Conservation (phyloP, 1,139 yeast genomes). For the Geotrichum australiense region DNA sequence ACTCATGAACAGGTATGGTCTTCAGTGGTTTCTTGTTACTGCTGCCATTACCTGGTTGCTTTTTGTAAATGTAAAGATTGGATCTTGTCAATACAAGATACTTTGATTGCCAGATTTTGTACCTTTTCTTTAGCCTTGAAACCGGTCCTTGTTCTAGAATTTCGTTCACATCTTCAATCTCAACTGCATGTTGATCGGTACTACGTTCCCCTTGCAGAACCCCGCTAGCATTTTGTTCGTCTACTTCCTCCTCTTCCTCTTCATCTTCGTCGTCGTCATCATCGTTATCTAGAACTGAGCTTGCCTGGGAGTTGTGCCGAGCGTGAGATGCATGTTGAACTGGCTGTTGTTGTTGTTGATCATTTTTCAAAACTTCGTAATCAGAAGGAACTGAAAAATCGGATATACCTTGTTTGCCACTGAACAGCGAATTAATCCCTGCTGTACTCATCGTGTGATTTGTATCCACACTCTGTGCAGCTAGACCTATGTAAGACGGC, state of each 20-base stretch:
- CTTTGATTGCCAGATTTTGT: constrained; percentile 45
- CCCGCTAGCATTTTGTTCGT: no score
- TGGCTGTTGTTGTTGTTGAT: no score
- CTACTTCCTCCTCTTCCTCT: background rate
- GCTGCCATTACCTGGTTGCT: constrained; percentile 5
- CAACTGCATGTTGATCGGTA: background rate
- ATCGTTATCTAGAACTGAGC: background rate
- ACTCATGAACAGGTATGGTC: constrained; percentile 23
- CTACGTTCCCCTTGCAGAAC: no score
- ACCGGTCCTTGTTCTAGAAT: constrained; percentile 35
- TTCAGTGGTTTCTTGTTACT: background rate
- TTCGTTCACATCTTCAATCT: background rate
- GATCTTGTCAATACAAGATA: constrained; percentile 42
- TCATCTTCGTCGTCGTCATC: background rate
- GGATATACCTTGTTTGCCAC: background rate
- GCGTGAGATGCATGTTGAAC: no score
- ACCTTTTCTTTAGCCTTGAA: constrained; percentile 38
- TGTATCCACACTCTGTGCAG: constrained; percentile 1
- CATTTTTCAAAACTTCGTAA: no score
- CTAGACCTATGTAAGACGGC: no score
- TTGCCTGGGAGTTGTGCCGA: background rate
- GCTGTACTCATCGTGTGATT: constrained; percentile 2
- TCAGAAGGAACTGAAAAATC: background rate
- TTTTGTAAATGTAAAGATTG: constrained; percentile 40
- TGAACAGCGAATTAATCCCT: constrained; percentile 1